A percentile compares a stretch with the other conserved stretches of the same genome.
Conservation (phyloP, 2,329 filamentous ascomycete genomes). For the Penicillium concentricum region DNA sequence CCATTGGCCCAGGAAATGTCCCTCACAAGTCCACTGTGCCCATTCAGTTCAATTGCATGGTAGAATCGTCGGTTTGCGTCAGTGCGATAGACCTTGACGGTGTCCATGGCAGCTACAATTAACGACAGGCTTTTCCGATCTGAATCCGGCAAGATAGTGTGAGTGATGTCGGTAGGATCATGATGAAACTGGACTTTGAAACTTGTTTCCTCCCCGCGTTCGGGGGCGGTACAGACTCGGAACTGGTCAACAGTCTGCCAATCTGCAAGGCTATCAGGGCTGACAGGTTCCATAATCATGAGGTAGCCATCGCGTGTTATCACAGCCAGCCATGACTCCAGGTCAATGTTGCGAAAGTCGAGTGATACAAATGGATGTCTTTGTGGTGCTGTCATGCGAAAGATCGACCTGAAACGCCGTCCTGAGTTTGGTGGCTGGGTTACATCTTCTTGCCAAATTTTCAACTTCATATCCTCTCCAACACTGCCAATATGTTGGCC, state of each 20-base stretch:
- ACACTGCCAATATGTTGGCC: constrained; percentile 87
- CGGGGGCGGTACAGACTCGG: constrained; percentile 67
- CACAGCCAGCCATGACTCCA: constrained; percentile 81
- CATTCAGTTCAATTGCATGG: constrained; percentile 71
- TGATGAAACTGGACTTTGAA: constrained; percentile 88
- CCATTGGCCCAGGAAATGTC: constrained; percentile 92
- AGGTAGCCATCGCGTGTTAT: constrained; percentile 80
- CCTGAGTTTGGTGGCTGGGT: constrained; percentile 71
- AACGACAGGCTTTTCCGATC: constrained; percentile 75
- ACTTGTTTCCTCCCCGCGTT: constrained; percentile 78
- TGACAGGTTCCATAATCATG: constrained; percentile 79
- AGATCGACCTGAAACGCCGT: constrained; percentile 73
- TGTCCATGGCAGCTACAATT: constrained; percentile 81
- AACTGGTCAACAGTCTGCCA: constrained; percentile 76
- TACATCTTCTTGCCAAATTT: constrained; percentile 89
- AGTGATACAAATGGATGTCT: constrained; percentile 72
- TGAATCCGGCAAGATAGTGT: constrained; percentile 76
- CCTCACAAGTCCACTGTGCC: constrained; percentile 74
- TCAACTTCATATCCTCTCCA: constrained; percentile 84
- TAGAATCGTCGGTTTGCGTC: constrained; percentile 76
- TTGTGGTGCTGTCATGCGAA: constrained; percentile 64
- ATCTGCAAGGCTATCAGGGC: constrained; percentile 75
- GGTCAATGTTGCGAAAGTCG: constrained; percentile 79
- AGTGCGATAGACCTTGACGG: constrained; percentile 80
- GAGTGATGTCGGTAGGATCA: constrained; percentile 70